phyloP scores from a whole-genome alignment of 768 basidiomycete genomes.

The Asterophora parasitica region DNA sequence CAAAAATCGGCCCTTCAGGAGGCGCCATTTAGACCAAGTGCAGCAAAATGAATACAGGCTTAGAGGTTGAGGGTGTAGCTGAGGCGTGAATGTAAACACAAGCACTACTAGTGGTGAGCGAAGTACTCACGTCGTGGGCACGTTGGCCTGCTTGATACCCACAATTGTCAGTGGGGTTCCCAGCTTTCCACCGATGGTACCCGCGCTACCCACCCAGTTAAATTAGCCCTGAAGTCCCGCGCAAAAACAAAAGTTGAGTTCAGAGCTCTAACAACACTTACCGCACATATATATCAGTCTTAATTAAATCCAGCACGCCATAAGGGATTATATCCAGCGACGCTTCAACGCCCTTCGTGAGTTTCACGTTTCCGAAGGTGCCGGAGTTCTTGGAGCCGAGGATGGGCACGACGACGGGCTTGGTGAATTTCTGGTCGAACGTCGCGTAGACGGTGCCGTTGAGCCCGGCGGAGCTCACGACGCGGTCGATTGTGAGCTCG shows the following conservation, averaged over 20 bases:
- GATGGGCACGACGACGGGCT: constrained; percentile 46
- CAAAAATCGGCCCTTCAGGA: too few relatives aligned
- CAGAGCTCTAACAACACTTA: constrained; percentile 14
- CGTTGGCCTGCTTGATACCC: constrained; percentile 30
- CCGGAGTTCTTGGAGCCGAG: constrained; percentile 55
- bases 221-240: neutral
- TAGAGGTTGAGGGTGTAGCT: neutral
- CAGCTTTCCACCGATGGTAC: constrained; percentile 26
- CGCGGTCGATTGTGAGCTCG: constrained; percentile 41
- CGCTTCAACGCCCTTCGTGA: constrained; percentile 45
- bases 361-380: constrained; percentile 46
- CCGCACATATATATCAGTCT: constrained; percentile 35
- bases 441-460: constrained; percentile 51
- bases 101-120: too few relatives aligned
- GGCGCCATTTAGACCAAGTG: too few relatives aligned
- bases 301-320: constrained; percentile 46
- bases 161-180: constrained; percentile 31
- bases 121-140: constrained; percentile 33
- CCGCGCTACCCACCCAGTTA: constrained; percentile 19
- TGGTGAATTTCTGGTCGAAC: constrained; percentile 54
- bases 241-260: neutral
- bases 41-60: neutral
- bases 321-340: constrained; percentile 53
- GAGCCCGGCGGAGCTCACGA: constrained; percentile 41
- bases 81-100: neutral